Evolutionary conservation across 768 basidiomycete species (phyloP).

Genomic region (Mycena rebaudengoi): DNA sequence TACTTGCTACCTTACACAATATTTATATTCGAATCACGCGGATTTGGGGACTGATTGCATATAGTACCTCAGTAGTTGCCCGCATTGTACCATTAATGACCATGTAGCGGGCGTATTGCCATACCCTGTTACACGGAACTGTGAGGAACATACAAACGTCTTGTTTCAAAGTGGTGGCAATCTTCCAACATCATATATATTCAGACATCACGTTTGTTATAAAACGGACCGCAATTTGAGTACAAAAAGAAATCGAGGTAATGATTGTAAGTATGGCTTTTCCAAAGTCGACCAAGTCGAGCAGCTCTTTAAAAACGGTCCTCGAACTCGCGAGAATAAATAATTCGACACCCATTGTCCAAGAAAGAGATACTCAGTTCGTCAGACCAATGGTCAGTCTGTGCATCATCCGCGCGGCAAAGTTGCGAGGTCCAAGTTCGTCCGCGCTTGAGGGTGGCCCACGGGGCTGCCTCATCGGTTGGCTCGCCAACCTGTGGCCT

Average conservation of each 20-base stretch:
- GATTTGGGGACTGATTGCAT: neutral
- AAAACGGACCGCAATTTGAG: no score
- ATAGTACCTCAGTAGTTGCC: constrained; percentile 1
- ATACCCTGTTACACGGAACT: neutral
- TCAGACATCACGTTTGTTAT: neutral
- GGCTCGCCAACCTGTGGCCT: constrained; percentile 70
- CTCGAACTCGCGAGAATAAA: constrained; percentile 30
- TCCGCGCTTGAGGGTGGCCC: constrained; percentile 89
- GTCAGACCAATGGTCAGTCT: constrained; percentile 1
- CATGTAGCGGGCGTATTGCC: neutral
- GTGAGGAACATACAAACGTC: no score
- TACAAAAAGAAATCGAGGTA: constrained; percentile 5
- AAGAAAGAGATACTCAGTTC: neutral
- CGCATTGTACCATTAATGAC: neutral
- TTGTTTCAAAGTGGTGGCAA: no score
- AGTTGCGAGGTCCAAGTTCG: constrained; percentile 90
- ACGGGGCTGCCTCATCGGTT: constrained; percentile 84
- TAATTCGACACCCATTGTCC: constrained; percentile 17
- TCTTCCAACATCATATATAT: no score
- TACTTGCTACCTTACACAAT: neutral
- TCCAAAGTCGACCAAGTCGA: constrained; percentile 19
- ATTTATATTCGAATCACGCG: constrained; percentile 6
- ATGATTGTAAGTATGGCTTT: constrained; percentile 13
- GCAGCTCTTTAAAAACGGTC: constrained; percentile 5
- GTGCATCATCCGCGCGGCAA: constrained; percentile 72